A percentile compares a stretch with the other conserved stretches of the same genome.
These are phyloP conservation scores for Malus domestica DNA, from an alignment of 306 rosid species.

Conservation along the genomic window DNA sequence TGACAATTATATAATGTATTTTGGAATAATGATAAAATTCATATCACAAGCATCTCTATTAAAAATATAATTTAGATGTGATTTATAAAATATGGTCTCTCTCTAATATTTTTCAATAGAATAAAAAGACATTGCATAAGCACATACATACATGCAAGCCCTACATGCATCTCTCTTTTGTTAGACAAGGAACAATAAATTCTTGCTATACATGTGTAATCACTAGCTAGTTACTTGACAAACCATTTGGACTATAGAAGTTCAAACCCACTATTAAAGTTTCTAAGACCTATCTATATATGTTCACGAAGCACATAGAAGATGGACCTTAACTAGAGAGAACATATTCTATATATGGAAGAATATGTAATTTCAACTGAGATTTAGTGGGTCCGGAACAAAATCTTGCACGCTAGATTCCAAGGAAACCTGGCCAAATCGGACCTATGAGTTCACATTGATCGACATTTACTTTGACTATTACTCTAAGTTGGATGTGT, in stretches of 20 bases:
- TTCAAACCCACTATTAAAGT: neutral
- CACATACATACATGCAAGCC: no score
- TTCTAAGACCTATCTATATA: neutral
- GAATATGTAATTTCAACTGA: neutral
- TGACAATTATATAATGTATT: no score
- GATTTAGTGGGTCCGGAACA: constrained; percentile 20
- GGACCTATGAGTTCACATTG: neutral
- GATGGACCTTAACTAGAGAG: neutral
- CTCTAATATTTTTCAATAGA: no score
- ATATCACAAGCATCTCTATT: no score
- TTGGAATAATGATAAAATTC: no score
- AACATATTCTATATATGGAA: neutral
- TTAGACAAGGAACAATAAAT: neutral
- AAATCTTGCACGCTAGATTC: neutral
- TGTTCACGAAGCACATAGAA: neutral
- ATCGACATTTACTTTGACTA: constrained; percentile 4
- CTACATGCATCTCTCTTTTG: no score
- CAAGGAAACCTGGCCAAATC: neutral
- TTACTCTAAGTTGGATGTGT: neutral
- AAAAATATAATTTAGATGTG: no score
- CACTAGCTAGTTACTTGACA: neutral
- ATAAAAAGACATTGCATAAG: no score
- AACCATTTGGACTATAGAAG: neutral
- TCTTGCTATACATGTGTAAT: no score
- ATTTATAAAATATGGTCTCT: no score